Evolutionary conservation across 2,329 filamentous ascomycete species (phyloP), one percentile per base, ranked within the genome.

Genomic region (Penicillium sp.): DNA sequence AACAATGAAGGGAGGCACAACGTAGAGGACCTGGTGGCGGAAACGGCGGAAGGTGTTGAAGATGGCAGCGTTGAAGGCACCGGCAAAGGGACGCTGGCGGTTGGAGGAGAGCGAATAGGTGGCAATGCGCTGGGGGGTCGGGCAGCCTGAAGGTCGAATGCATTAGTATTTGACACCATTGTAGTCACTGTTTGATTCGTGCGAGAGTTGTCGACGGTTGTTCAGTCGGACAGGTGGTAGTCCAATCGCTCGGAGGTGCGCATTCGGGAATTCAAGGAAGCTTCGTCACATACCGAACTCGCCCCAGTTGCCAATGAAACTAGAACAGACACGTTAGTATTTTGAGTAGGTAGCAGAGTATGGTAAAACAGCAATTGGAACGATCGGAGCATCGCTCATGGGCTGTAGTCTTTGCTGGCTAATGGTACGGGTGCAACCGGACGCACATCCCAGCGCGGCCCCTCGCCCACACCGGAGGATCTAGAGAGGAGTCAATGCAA

Each of bases 41-140:
- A 89, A 90, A 73, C 95, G 88, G 78, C 95, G 89, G 85, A 90
- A 96, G 70, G 87, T 89, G 86, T 99, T 99, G 89, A 98, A 98
- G 82, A 98, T 81, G 73, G 93, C 94, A 68, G 89, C 90, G 78
- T 94, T 81, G 66, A 84, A 78, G 60, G 89, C 82, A 71, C 91
- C 91, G 65, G 92, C 92, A 68, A 96, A 84, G 64, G 92, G 90
- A 73, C 90, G 88, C 83, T 96, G 94, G 76, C 90, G 89, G 85
- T 99, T 98, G 68, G 89, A 80, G 69, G 91, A 89, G 68, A 99
- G 75, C 67, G 88, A 85, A 81, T 96, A 98, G 72, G 82, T 82
- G 57, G 82, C 79, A 60, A 89, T 80, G 70, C 86, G 85, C 73
- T 88, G 86, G 65, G 74, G 74, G 44, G 73, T 76, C 54, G 73